phyloP scores from a whole-genome alignment of 352 stramenopile genomes.

The Phytophthora tubulina region DNA sequence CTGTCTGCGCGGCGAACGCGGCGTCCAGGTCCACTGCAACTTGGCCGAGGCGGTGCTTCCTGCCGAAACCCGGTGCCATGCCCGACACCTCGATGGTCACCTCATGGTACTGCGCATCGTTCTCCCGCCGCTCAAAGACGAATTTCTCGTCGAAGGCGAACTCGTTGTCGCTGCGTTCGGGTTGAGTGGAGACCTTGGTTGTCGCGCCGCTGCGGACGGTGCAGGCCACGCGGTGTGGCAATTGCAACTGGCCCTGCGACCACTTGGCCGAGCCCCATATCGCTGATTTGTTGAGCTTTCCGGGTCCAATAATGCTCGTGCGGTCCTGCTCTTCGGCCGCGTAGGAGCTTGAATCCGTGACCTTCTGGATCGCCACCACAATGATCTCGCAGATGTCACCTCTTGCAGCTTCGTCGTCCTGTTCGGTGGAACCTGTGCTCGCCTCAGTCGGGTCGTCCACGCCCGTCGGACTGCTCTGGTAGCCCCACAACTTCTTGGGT shows the following conservation, averaged over 20 bases:
- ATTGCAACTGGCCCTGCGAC: slow-evolving; percentile 24
- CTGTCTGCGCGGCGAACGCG: slow-evolving; percentile 32
- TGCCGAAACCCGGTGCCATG: slow-evolving; percentile 28
- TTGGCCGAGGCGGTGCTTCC: slow-evolving; percentile 41
- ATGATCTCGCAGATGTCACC: slow-evolving; percentile 53
- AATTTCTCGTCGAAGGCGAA: slow-evolving; percentile 60
- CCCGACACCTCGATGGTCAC: slow-evolving; percentile 47
- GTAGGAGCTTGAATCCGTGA: slow-evolving; percentile 21
- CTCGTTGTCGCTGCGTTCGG: slow-evolving; percentile 30
- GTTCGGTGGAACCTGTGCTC: slow-evolving; percentile 18
- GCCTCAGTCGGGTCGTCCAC: slow-evolving; percentile 36
- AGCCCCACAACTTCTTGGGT: slow-evolving; percentile 37
- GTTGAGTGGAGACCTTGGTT: slow-evolving; percentile 40
- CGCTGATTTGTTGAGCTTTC: slow-evolving; percentile 22
- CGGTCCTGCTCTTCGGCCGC: slow-evolving; percentile 10
- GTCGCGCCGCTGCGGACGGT: slow-evolving; percentile 39
- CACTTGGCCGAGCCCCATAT: slow-evolving; percentile 38
- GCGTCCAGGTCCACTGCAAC: slow-evolving; percentile 50
- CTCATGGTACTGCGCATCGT: slow-evolving; percentile 42
- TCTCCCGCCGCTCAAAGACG: slow-evolving; percentile 47
- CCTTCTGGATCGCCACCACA: slow-evolving; percentile 48
- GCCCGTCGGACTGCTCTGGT: slow-evolving; percentile 41
- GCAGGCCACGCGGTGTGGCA: slow-evolving; percentile 39
- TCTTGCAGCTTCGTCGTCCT: slow-evolving; percentile 25
- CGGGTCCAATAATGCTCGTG: slow-evolving; percentile 11